Evolutionary conservation across 2,329 filamentous ascomycete genomes (phyloP).

Genomic region (Aspergillus novofumigatus): DNA sequence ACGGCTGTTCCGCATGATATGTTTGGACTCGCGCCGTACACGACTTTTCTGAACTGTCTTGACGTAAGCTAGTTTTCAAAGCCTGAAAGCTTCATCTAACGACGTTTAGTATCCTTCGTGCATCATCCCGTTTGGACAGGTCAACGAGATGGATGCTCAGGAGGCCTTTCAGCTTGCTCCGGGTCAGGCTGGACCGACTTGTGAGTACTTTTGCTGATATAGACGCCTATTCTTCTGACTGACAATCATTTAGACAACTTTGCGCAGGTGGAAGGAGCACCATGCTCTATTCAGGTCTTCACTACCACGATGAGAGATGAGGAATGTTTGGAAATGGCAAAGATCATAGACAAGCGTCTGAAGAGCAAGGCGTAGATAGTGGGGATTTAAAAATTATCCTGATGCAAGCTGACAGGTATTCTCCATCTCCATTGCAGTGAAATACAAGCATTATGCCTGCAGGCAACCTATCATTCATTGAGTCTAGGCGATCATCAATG

Average conservation of each 20-base stretch:
- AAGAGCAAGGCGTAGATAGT: conserved; percentile 3
- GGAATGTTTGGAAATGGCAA: conserved; percentile 25
- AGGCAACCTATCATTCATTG: neutral
- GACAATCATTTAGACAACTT: conserved; percentile 15
- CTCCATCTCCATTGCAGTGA: neutral
- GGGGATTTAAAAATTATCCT: neutral
- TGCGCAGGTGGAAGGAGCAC: conserved; percentile 23
- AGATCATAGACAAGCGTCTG: conserved; percentile 23
- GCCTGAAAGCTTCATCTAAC: neutral
- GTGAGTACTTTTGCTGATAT: conserved; percentile 12
- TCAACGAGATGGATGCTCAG: conserved; percentile 9
- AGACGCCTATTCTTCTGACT: neutral
- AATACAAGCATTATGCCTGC: neutral
- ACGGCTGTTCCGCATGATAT: conserved; percentile 51
- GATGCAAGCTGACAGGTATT: neutral
- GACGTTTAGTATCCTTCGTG: conserved; percentile 45
- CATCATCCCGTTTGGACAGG: conserved; percentile 40
- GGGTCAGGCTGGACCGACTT: conserved; percentile 15
- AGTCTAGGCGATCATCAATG: neutral
- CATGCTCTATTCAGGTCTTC: conserved; percentile 26
- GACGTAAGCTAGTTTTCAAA: conserved; percentile 40
- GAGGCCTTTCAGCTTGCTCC: conserved; percentile 8
- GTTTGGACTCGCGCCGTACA: conserved; percentile 34
- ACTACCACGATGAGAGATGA: conserved; percentile 27
- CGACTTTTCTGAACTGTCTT: conserved; percentile 47